Evolutionary conservation across 805 yeast genomes (phyloP), one percentile per base, ranked within the genome.

Genomic region (Suhomyces prunicola): DNA sequence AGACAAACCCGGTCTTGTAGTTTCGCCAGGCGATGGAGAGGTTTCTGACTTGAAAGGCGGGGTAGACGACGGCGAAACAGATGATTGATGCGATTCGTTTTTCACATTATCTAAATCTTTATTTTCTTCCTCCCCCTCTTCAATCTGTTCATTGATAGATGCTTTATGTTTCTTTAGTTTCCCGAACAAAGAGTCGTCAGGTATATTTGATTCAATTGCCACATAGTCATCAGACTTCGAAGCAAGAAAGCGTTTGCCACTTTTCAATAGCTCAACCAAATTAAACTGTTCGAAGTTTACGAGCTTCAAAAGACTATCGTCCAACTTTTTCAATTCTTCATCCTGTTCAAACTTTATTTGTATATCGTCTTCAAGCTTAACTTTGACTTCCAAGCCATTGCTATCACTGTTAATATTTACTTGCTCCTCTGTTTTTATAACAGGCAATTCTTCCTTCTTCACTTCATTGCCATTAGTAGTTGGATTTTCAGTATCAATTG

Each of bases 211-310:
- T 63, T 69, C 44, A 58, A 58, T n/a, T 66, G 60, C 57, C 65
- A 62, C 5, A 47, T 65, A 12, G 64, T 66, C 55, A 62, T 70
- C 57, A 58, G 66, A 52, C 33, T 53, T 54, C 41, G 86, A 78
- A 2, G 94, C 90, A 29, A 88, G 72, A 12, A 88, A 72, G 48
- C 83, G 79, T 46, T 72, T 73, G 1, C 84, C 83, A 22, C 82
- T 73, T 49, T 77, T 72, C 33, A 85, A 60, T 2, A 84, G 67
- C 41, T 80, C 83, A 6, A 58, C 60, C 13, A 85, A 64, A 58
- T 73, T 71, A 81, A 86, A 84, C 12, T 76, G 72, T 6, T 77
- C 78, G 52, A 85, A 80, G 1, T 74, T 60, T 2, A 82, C 72
- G 8, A 83, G 68, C 15, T 73, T 69, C 42, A 76, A 64, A 27